Conservation (phyloP, 2,329 filamentous ascomycete species). For the Pestalotiopsis sp. region DNA sequence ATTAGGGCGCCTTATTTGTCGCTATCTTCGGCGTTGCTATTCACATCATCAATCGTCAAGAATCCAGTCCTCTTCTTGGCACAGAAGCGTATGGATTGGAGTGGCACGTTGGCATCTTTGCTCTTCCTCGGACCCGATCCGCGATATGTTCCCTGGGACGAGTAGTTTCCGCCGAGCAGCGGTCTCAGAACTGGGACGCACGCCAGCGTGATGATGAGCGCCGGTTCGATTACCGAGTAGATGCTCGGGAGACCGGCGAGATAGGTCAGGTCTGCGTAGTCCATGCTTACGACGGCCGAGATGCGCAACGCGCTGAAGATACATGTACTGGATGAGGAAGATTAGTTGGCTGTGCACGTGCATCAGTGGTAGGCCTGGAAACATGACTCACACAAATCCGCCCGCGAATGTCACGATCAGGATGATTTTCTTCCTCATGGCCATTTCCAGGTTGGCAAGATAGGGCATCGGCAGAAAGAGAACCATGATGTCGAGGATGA, state of each 20-base stretch:
- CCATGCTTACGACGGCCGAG: not conserved
- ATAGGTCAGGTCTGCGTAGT: slow-evolving; percentile 11
- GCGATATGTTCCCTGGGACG: not conserved
- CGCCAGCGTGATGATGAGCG: slow-evolving; percentile 10
- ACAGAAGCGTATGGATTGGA: not conserved
- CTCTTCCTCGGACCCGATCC: not conserved
- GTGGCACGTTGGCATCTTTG: not conserved
- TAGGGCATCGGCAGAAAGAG: slow-evolving; percentile 11
- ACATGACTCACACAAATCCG: slow-evolving; percentile 8
- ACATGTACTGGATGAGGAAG: not conserved
- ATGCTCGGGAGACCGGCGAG: not conserved
- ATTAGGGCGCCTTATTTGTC: not conserved
- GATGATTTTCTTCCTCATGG: not conserved
- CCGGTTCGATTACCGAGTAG: slow-evolving; percentile 9
- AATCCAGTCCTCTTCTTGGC: not conserved
- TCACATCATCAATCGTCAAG: not conserved
- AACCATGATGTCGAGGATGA: slow-evolving; percentile 12
- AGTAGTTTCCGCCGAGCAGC: not conserved
- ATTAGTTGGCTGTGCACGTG: not conserved
- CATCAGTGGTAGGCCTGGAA: not conserved
- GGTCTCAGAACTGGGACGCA: slow-evolving; percentile 13
- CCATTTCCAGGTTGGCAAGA: slow-evolving; percentile 3
- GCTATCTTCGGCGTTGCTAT: not conserved
- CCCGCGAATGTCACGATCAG: slow-evolving; percentile 6
- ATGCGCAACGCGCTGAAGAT: slow-evolving; percentile 8